Evolutionary conservation across 805 yeast species (phyloP).

Genomic region (Brettanomyces nanus): DNA sequence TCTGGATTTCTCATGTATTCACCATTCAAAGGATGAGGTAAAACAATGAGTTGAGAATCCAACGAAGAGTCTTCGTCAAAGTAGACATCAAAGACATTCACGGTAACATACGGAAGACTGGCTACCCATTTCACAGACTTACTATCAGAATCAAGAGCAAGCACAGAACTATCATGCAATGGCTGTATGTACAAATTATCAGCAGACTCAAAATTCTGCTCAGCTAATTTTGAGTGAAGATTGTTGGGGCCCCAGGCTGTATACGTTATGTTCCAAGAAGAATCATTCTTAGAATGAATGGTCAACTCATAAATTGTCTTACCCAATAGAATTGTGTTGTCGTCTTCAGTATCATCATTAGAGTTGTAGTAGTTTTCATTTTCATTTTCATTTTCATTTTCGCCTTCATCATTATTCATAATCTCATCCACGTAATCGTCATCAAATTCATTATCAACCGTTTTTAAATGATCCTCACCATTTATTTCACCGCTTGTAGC

Average conservation of each 20-base stretch:
- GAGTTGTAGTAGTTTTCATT: too few relatives aligned
- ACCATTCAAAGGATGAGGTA: slow-evolving; percentile 59
- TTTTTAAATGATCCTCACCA: slow-evolving; percentile 6
- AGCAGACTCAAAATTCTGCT: slow-evolving; percentile 44
- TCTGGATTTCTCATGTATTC: slow-evolving; percentile 14
- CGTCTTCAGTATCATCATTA: slow-evolving; percentile 1
- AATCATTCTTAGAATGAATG: slow-evolving; percentile 65
- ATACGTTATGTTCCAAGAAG: slow-evolving; percentile 80
- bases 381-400: too few relatives aligned
- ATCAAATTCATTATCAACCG: slow-evolving; percentile 7
- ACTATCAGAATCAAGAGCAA: slow-evolving; percentile 65
- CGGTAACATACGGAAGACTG: slow-evolving; percentile 61
- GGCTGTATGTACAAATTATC: slow-evolving; percentile 81
- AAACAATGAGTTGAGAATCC: slow-evolving; percentile 35
- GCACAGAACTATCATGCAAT: slow-evolving; percentile 66
- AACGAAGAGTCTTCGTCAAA: slow-evolving; percentile 12
- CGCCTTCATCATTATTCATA: not conserved
- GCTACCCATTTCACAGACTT: slow-evolving; percentile 77
- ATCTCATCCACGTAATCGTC: slow-evolving; percentile 9
- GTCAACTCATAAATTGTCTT: slow-evolving; percentile 63
- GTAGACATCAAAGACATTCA: slow-evolving; percentile 74
- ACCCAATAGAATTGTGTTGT: slow-evolving; percentile 35
- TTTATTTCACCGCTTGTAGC: slow-evolving; percentile 3
- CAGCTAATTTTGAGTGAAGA: slow-evolving; percentile 47
- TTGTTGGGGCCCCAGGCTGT: slow-evolving; percentile 91